Evolutionary conservation across 106 monocot species (phyloP), one percentile per base, ranked within the genome.

Genomic region (Acorus gramineus): DNA sequence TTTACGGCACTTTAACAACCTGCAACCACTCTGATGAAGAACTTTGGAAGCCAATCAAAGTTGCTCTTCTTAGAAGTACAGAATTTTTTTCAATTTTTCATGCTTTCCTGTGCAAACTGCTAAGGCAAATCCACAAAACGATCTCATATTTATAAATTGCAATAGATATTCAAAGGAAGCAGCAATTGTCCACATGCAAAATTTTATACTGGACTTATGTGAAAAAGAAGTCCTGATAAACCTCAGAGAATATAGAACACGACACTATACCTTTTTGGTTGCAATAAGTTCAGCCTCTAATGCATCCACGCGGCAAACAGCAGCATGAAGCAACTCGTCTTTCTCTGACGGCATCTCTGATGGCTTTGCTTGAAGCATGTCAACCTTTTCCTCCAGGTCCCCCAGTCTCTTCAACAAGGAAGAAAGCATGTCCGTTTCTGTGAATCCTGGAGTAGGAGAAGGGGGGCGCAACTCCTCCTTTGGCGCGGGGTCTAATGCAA

Each of bases 241-340:
- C 28, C 28, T 28, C 28, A 28, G 28, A 28, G 28, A 28, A 28
- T 28, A 56, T 53, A 6, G 53, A 42, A 5, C 4, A 13, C 2
- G 9, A 68, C 2, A 64, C 6, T 3, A 51, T 76, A 91, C 91
- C 86, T 86, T 84, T 67, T 94, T 94, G 13, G 93, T 89, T 12
- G 84, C 14, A 60, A 94, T 94, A 60, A 94, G 86, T 62, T 93
- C 89, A 47, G 89, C 93, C 78, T 93, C 93, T 55, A 94, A 77
- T 57, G 93, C 89, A 82, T 94, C 93, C 49, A 94, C 86, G 13
- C 93, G 83, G 49, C 71, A 44, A 59, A 94, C 84, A 60, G 93
- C 74, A 53, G 93, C 89, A 84, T 84, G 75, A 63, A 94, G 86
- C 52, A 94, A 73, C 75, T 94, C 93, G 66, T 89, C 93, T 67